A percentile compares a stretch with the other conserved stretches of the same genome.
Conservation (phyloP, 495 filamentous ascomycete genomes). For the Aspergillus hancockii region DNA sequence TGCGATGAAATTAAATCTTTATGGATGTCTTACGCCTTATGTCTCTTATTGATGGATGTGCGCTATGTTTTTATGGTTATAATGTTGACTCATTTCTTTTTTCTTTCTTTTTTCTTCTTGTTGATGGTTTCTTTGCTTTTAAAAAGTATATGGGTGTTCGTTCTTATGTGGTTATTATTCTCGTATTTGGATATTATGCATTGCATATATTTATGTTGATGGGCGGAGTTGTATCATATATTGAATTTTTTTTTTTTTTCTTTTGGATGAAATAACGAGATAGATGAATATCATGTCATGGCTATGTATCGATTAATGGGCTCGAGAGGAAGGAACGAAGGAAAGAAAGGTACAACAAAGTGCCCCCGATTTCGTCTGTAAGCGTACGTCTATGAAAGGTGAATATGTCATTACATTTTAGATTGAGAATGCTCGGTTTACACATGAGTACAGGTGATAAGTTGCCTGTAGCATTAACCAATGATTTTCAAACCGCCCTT, state of each 20-base stretch:
- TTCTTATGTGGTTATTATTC: neutral
- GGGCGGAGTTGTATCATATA: constrained; percentile 2
- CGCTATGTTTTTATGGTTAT: neutral
- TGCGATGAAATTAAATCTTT: neutral
- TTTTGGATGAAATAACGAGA: neutral
- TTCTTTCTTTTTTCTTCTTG: neutral
- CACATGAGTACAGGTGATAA: neutral
- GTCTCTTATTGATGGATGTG: neutral
- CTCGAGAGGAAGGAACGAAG: no score
- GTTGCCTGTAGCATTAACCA: constrained; percentile 51
- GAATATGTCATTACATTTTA: neutral
- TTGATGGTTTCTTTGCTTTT: neutral
- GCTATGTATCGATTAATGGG: neutral
- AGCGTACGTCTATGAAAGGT: neutral
- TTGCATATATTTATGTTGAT: neutral
- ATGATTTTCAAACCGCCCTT: constrained; percentile 77
- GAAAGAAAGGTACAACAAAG: neutral
- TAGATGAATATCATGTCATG: neutral
- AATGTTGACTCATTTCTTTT: neutral
- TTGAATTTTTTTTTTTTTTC: neutral
- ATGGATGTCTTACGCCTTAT: neutral
- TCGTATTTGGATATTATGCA: neutral
- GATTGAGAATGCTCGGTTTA: neutral
- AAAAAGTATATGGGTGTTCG: neutral
- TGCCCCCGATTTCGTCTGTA: neutral